Evolutionary conservation across 192 early-diverging fungal species (phyloP), one percentile per base, ranked within the genome.

Genomic region (Geranomyces variabilis): DNA sequence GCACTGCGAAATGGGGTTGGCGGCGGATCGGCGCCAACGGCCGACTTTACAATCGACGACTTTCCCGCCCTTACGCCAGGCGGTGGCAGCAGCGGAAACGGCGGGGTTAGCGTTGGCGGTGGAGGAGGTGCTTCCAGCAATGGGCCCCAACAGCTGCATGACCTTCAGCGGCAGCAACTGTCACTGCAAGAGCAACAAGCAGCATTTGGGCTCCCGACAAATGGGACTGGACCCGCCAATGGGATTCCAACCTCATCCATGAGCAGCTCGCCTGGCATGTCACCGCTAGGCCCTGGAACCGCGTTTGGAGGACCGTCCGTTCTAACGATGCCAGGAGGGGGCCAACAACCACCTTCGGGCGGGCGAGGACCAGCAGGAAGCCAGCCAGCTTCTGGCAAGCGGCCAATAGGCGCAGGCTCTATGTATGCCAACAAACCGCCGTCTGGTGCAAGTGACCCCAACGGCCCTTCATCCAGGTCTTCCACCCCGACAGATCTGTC

Each of bases 241-340:
- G 69, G 36, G 2, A 29, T 48, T 15, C 10, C 66, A 10, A 22
- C n/a, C 63, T 24, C 77, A 78, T 47, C 29, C 49, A 28, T 59
- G 70, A 68, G 69, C 79, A 80, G 46, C 78, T 76, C 65, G 49
- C 17, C 58, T 60, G 63, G 41, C 75, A 73, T 69, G 56, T 75
- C 26, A 67, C 63, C 63, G 21, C n/a, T 64, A 21, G 63, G 63
- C 13, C 80, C 21, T 69, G 78, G 14, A 74, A 75, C 67, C 51
- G 76, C 41, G 70, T 79, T 60, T 48, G 77, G 70, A 63, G 56
- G 69, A 63, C 46, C 65, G 12, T 67, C 65, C 17, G 66, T 58
- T 69, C 74, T 73, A 74, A 75, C 43, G 75, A 76, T 75, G 79
- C 81, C 5, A 79, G 63, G 26, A 81, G 72, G 10, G 45, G 26